Conservation (phyloP, 768 basidiomycete species). For the Hebeloma cylindrosporum region DNA sequence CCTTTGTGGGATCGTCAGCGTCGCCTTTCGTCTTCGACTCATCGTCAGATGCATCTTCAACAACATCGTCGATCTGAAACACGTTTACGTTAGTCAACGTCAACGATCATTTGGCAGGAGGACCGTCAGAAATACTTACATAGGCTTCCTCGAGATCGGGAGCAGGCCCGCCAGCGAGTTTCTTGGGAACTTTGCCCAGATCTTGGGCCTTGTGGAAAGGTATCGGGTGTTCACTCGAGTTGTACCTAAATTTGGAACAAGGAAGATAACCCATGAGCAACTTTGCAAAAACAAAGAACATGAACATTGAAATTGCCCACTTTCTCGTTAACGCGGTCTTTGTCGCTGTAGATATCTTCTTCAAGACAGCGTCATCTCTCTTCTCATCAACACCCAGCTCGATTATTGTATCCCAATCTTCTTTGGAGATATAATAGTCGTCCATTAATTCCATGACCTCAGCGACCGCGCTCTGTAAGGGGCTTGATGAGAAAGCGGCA, state of each 20-base stretch:
- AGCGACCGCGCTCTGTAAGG: conserved; percentile 69
- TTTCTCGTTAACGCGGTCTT: conserved; percentile 86
- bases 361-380: conserved; percentile 71
- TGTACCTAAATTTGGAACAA: conserved; percentile 69
- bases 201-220: conserved; percentile 90
- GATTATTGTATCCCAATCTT: conserved; percentile 96
- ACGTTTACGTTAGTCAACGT: conserved; percentile 5
- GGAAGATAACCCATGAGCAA: too few species aligned
- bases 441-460: conserved; percentile 90
- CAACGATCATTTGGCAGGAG: conserved; percentile 1
- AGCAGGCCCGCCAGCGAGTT: conserved; percentile 66
- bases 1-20: conserved; percentile 49
- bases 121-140: conserved; percentile 31
- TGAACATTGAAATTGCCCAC: conserved; percentile 42
- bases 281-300: conserved; percentile 1
- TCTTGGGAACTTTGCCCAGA: conserved; percentile 78
- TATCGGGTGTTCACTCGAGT: conserved; percentile 86
- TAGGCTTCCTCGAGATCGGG: conserved; percentile 94
- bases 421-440: conserved; percentile 87
- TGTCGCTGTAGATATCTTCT: conserved; percentile 78
- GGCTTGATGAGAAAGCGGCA: conserved; percentile 1
- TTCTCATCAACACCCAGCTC: conserved; percentile 88
- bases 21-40: conserved; percentile 34
- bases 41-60: conserved; percentile 40
- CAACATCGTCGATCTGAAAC: conserved; percentile 32